These are phyloP conservation scores for Brasenia schreberi DNA, from an alignment of 164 flowering plant genomes.

Conservation along the genomic window DNA sequence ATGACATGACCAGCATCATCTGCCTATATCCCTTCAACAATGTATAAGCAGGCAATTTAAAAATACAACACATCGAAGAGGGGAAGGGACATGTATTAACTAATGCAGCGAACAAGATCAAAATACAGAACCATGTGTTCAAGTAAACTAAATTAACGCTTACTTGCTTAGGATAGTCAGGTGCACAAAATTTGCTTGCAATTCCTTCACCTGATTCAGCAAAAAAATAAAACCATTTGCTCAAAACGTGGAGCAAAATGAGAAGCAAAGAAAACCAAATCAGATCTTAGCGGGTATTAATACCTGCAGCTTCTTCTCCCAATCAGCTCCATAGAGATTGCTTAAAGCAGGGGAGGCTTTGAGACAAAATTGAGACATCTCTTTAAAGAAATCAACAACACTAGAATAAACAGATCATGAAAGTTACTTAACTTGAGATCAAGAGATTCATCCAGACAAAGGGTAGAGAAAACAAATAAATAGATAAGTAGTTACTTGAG, in stretches of 20 bases:
- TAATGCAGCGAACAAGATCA: no score
- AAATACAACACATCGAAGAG: neutral
- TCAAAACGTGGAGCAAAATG: conserved; percentile 1
- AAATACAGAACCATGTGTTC: no score
- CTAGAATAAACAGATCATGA: conserved; percentile 21
- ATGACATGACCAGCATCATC: no score
- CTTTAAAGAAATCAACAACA: conserved; percentile 70
- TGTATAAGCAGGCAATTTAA: neutral
- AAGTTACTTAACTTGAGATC: no score
- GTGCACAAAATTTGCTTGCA: conserved; percentile 78
- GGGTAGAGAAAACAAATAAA: neutral
- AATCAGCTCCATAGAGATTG: conserved; percentile 58
- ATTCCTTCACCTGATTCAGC: conserved; percentile 56
- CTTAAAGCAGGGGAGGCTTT: conserved; percentile 61
- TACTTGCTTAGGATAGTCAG: conserved; percentile 77
- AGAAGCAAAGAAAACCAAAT: neutral
- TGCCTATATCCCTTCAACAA: neutral
- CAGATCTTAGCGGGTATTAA: neutral
- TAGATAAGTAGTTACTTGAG: conserved; percentile 44
- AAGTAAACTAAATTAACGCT: conserved; percentile 8
- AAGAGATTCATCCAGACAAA: no score
- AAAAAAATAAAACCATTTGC: neutral
- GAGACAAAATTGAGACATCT: conserved; percentile 75
- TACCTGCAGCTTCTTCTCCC: conserved; percentile 95
- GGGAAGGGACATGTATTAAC: no score